These are phyloP conservation scores for Xylariales sp. DNA, from an alignment of 2,329 filamentous ascomycete genomes.

Conservation along the genomic window DNA sequence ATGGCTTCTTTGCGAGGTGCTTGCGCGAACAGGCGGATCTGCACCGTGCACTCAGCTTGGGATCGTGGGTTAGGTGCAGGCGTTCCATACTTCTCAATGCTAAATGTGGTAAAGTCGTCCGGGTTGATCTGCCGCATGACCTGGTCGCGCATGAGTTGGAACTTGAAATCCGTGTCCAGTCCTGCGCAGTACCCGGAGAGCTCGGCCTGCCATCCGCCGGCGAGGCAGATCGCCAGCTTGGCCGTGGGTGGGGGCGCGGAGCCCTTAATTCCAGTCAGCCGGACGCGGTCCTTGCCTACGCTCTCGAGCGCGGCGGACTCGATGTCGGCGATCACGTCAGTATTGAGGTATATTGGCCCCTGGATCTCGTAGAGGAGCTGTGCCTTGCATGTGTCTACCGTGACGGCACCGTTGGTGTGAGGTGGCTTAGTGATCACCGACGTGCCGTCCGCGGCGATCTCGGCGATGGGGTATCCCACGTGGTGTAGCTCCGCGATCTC, in stretches of 20 bases:
- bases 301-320: slow-evolving; percentile 41
- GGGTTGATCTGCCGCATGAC: slow-evolving; percentile 22
- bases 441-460: slow-evolving; percentile 1
- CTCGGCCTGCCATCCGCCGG: slow-evolving; percentile 9
- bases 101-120: slow-evolving; percentile 20
- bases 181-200: slow-evolving; percentile 2
- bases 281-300: slow-evolving; percentile 28
- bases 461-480: slow-evolving; percentile 15
- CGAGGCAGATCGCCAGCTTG: slow-evolving; percentile 6
- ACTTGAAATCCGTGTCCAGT: slow-evolving; percentile 8
- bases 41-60: slow-evolving; percentile 29
- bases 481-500: slow-evolving; percentile 14
- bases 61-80: slow-evolving; percentile 23
- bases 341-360: slow-evolving; percentile 37
- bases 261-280: slow-evolving; percentile 31
- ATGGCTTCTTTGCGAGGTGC: slow-evolving; percentile 25
- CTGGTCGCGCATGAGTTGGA: slow-evolving; percentile 17
- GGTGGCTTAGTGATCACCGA: slow-evolving; percentile 15
- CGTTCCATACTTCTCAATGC: slow-evolving; percentile 22
- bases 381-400: slow-evolving; percentile 23
- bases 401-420: slow-evolving; percentile 15
- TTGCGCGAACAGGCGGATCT: slow-evolving; percentile 32
- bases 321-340: slow-evolving; percentile 36
- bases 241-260: slow-evolving; percentile 22
- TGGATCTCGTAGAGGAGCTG: slow-evolving; percentile 43